These are phyloP conservation scores for Lentinula sp. DNA, from an alignment of 768 basidiomycete genomes.

Conservation along the genomic window DNA sequence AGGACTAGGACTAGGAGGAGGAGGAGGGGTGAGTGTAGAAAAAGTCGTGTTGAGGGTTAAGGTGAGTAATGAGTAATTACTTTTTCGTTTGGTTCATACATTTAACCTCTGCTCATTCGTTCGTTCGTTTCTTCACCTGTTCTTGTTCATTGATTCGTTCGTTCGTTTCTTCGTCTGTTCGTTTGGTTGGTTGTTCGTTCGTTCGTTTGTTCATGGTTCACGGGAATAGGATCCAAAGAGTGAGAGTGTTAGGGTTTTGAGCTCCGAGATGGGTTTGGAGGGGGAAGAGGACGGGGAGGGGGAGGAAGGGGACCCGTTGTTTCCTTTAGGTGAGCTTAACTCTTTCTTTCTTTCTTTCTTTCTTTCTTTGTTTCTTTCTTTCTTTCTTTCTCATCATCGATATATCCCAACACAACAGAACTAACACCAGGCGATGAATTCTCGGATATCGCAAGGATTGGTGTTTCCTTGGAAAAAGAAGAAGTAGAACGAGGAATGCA, in stretches of 20 bases:
- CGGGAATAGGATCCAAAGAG: not conserved
- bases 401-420: constrained; percentile 29
- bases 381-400: not conserved
- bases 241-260: constrained; percentile 26
- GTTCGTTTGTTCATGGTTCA: too few species aligned
- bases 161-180: too few species aligned
- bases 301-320: constrained; percentile 28
- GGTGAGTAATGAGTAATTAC: constrained; percentile 28
- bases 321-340: constrained; percentile 38
- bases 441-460: too few species aligned
- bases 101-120: too few species aligned
- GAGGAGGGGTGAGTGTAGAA: constrained; percentile 31
- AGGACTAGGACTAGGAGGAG: not conserved
- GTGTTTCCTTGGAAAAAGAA: too few species aligned
- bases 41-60: constrained; percentile 36
- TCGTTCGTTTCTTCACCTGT: too few species aligned
- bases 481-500: too few species aligned
- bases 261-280: constrained; percentile 33
- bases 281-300: constrained; percentile 30
- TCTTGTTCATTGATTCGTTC: not conserved
- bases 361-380: constrained; percentile 1
- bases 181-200: too few species aligned
- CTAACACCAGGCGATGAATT: constrained; percentile 44
- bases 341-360: not conserved
- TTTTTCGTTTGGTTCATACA: too few species aligned